A percentile compares a stretch with the other conserved stretches of the same genome.
These are phyloP conservation scores for Digitaria exilis DNA, from an alignment of 202 grass and related monocot genomes.

Conservation along the genomic window DNA sequence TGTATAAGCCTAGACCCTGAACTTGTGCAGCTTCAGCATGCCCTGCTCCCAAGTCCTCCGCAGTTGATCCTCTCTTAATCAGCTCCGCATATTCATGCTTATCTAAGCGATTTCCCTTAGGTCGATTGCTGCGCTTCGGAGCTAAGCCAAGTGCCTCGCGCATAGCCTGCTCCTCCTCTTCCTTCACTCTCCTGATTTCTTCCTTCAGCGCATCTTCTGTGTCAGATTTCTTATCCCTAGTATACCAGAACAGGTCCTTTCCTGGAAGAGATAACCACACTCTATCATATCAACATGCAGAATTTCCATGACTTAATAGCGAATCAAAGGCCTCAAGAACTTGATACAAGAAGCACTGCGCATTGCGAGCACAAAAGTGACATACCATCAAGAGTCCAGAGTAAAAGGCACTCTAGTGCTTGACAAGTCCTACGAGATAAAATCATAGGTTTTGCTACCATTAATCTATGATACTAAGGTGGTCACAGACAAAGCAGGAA, in stretches of 20 bases:
- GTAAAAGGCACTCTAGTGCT: neutral
- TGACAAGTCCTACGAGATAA: neutral
- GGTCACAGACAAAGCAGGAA: neutral
- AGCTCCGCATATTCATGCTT: slow-evolving; percentile 98
- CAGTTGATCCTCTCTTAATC: slow-evolving; percentile 84
- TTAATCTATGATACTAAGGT: neutral
- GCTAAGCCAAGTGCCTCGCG: slow-evolving; percentile 91
- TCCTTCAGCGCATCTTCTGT: slow-evolving; percentile 75
- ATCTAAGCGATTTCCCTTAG: slow-evolving; percentile 78
- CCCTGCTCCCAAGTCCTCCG: slow-evolving; percentile 83
- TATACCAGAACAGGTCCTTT: slow-evolving; percentile 91
- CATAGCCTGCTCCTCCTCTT: slow-evolving; percentile 98
- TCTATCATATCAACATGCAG: neutral
- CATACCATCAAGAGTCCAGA: neutral
- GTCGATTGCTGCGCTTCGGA: slow-evolving; percentile 73
- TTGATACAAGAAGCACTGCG: neutral
- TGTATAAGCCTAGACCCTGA: slow-evolving; percentile 91
- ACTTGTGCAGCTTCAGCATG: slow-evolving; percentile 95
- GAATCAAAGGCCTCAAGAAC: neutral
- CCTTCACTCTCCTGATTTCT: slow-evolving; percentile 93
- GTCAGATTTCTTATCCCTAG: slow-evolving; percentile 75
- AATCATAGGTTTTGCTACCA: slow-evolving; percentile 2
- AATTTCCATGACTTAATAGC: neutral
- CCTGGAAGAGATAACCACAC: slow-evolving; percentile 44
- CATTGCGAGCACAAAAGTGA: neutral